Percentiles rank a stretch among this genome's conserved stretches.
These are phyloP conservation scores for Haberlea rhodopensis DNA, from an alignment of 257 asterid genomes.

Conservation along the genomic window DNA sequence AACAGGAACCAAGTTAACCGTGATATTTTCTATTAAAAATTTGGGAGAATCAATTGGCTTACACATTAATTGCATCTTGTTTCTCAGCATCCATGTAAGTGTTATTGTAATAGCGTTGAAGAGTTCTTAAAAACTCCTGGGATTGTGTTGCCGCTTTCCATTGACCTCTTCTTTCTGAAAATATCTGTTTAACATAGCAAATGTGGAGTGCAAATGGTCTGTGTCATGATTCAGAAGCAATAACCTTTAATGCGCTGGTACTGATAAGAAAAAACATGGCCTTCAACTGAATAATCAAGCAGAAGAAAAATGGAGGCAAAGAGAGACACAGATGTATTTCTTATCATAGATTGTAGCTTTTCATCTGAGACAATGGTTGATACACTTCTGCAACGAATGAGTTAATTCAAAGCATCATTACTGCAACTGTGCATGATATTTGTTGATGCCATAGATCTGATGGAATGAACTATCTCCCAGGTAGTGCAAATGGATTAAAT, in stretches of 20 bases:
- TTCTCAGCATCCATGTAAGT: slow-evolving; percentile 92
- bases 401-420: slow-evolving; percentile 3
- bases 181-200: slow-evolving; percentile 52
- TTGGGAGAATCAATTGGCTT: slow-evolving; percentile 33
- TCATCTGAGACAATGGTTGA: neutral
- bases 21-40: slow-evolving; percentile 1
- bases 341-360: neutral
- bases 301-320: slow-evolving; percentile 18
- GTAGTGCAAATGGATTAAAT: neutral
- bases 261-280: slow-evolving; percentile 1
- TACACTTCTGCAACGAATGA: neutral
- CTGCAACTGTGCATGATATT: slow-evolving; percentile 1
- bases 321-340: neutral
- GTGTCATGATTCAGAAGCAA: slow-evolving; percentile 13
- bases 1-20: neutral
- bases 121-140: slow-evolving; percentile 73
- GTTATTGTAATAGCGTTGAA: slow-evolving; percentile 83
- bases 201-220: slow-evolving; percentile 2
- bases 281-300: slow-evolving; percentile 17
- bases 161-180: slow-evolving; percentile 90
- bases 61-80: slow-evolving; percentile 93
- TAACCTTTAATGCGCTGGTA: neutral
- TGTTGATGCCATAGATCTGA: neutral
- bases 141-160: slow-evolving; percentile 95
- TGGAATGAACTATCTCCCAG: neutral